These are phyloP conservation scores for Diaporthe citri DNA, from an alignment of 2,329 filamentous ascomycete species.

Conservation along the genomic window DNA sequence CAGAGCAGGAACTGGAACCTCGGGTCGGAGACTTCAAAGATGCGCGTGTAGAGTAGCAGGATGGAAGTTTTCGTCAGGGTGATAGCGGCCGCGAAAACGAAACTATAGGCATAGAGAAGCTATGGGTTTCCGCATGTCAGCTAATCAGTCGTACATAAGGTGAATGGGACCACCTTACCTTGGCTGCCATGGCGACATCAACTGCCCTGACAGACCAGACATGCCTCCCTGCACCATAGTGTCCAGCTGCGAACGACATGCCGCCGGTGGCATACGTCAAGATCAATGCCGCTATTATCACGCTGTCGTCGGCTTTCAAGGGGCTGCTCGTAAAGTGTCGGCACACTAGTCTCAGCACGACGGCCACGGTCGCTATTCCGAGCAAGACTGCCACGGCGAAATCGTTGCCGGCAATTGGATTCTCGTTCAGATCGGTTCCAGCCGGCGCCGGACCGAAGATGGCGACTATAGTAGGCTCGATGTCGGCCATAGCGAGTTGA, in stretches of 20 bases:
- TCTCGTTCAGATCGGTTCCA: not conserved
- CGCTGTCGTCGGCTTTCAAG: not conserved
- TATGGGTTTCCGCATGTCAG: not conserved
- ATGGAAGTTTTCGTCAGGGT: constrained; percentile 40
- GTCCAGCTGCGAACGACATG: constrained; percentile 6
- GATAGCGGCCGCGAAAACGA: constrained; percentile 38
- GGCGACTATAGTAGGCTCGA: not conserved
- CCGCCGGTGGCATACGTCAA: not conserved
- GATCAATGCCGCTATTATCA: constrained; percentile 11
- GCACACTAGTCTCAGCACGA: not conserved
- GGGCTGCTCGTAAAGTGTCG: not conserved
- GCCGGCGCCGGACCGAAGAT: constrained; percentile 1
- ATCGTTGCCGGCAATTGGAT: not conserved
- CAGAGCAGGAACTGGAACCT: constrained; percentile 27
- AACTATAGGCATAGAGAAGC: constrained; percentile 40
- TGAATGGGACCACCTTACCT: not conserved
- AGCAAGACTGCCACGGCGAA: constrained; percentile 17
- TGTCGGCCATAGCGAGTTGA: not conserved
- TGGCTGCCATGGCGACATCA: not conserved
- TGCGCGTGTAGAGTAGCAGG: constrained; percentile 39
- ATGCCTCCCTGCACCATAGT: not conserved
- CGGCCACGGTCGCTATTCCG: not conserved
- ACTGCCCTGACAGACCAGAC: constrained; percentile 13
- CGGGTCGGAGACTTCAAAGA: constrained; percentile 36
- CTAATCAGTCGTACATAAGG: no score